Base-by-base conservation (phyloP, 1,139 yeast species). In the Scheffersomyces segobiensis region DNA sequence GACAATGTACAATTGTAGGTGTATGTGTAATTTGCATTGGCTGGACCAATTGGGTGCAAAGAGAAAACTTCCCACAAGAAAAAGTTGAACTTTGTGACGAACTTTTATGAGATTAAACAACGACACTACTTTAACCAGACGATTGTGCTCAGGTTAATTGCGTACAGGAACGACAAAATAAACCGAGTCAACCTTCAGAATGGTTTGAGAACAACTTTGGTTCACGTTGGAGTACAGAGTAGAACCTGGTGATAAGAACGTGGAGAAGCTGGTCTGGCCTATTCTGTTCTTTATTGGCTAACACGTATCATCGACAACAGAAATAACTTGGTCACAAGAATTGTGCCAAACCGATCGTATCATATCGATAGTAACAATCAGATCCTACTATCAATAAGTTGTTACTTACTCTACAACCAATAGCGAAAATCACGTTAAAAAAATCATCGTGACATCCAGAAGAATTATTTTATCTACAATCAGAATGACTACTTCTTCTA, bases 401-500 rank as follows among this genome's bases (percentile, higher is more conserved):
- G n/a, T n/a, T n/a, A n/a, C n/a, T n/a, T n/a, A n/a, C n/a, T 24
- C 32, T 24, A 24, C 32, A 3, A 24, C 2, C 32, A 24, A 24
- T 24, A 24, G 32, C 32, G 32, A 24, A 24, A 3, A 24, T 24
- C 32, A 10, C 32, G 32, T 24, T 10, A 24, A 24, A 24, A 24
- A 24, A 7, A 24, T 4, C 8, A 2, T 24, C 32, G 8, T 24
- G 10, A 6, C 32, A 10, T 24, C 32, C 10, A 24, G 8, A 24
- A 2, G 32, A 24, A 10, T 10, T 24, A 7, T 24, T 24, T 10
- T 6, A 24, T 24, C 32, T 24, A 6, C 32, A 6, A 14, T 32
- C 22, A 56, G 20, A 10, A 79, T 79, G 83, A 78, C 82, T 6
- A 79, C 83, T 2, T 71, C 82, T 3, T 67, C 67, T 19, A 62